Evolutionary conservation across 2,329 filamentous ascomycete species (phyloP).

Genomic region (Epicoccum sorghinum): DNA sequence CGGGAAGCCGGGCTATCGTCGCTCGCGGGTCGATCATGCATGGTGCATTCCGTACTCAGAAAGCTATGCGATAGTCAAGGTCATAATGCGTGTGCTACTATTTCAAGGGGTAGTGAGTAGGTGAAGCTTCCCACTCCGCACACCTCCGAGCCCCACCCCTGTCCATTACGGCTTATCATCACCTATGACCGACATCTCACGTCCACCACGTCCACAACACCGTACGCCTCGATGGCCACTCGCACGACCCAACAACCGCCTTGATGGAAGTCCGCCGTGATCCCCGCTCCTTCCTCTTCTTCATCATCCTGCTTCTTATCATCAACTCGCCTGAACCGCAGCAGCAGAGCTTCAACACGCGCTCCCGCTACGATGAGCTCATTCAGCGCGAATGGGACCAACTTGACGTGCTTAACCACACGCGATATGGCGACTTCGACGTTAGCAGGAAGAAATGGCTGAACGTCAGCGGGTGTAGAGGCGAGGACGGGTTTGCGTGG

Average conservation of each 20-base stretch:
- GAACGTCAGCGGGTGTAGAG: constrained; percentile 75
- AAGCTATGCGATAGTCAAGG: background rate
- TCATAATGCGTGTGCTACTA: too few relatives aligned
- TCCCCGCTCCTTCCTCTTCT: constrained; percentile 44
- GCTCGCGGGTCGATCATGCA: background rate
- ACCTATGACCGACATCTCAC: background rate
- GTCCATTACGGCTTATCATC: constrained; percentile 3
- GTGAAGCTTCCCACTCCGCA: constrained; percentile 8
- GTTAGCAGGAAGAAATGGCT: constrained; percentile 53
- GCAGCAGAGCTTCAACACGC: constrained; percentile 39
- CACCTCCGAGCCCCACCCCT: constrained; percentile 17
- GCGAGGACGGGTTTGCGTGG: constrained; percentile 80
- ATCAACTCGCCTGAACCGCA: constrained; percentile 47
- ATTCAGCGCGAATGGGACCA: constrained; percentile 58
- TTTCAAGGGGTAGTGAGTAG: too few relatives aligned
- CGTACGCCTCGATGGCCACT: constrained; percentile 11
- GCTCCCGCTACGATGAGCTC: constrained; percentile 52
- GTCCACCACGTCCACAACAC: background rate
- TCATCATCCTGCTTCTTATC: constrained; percentile 47
- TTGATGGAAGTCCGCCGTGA: constrained; percentile 48
- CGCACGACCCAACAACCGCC: constrained; percentile 21
- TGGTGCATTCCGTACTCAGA: background rate
- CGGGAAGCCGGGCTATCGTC: background rate
- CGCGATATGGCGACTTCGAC: constrained; percentile 56
- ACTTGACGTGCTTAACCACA: constrained; percentile 51